phyloP scores from a whole-genome alignment of 257 asterid genomes.

The Capsicum pubescens region DNA sequence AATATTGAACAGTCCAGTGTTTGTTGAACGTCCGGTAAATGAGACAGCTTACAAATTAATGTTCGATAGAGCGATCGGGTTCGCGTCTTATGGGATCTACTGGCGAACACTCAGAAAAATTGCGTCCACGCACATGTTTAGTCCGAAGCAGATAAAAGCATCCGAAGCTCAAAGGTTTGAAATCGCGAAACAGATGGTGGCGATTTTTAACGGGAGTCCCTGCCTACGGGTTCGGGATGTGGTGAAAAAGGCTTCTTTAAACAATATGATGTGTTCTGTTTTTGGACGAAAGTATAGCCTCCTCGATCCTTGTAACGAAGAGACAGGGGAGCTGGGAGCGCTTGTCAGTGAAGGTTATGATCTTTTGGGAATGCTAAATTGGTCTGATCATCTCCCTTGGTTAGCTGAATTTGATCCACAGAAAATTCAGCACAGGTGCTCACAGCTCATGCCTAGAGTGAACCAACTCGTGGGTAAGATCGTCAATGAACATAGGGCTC shows the following conservation, averaged over 20 bases:
- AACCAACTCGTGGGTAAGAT: slow-evolving; percentile 50
- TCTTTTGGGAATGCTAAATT: slow-evolving; percentile 63
- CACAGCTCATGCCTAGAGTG: slow-evolving; percentile 55
- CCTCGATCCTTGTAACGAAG: slow-evolving; percentile 29
- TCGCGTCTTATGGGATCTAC: slow-evolving; percentile 70
- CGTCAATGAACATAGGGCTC: slow-evolving; percentile 44
- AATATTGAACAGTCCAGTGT: slow-evolving; percentile 48
- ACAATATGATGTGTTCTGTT: slow-evolving; percentile 61
- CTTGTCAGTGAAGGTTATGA: slow-evolving; percentile 73
- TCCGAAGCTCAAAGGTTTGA: slow-evolving; percentile 38
- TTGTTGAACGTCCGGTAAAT: slow-evolving; percentile 73
- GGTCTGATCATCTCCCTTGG: slow-evolving; percentile 71
- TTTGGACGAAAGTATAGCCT: slow-evolving; percentile 59
- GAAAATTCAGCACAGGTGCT: slow-evolving; percentile 50
- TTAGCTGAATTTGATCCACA: slow-evolving; percentile 50
- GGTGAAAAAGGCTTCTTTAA: slow-evolving; percentile 53
- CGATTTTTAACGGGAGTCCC: neutral
- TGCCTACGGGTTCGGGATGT: slow-evolving; percentile 38
- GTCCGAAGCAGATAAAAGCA: slow-evolving; percentile 55
- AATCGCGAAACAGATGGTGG: slow-evolving; percentile 35
- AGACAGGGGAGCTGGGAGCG: slow-evolving; percentile 42
- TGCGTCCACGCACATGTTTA: slow-evolving; percentile 66
- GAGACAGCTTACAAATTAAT: slow-evolving; percentile 62
- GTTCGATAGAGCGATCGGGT: slow-evolving; percentile 78
- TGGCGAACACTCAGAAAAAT: slow-evolving; percentile 76